Conservation (phyloP, 2,329 filamentous ascomycete genomes). For the Westerdykella aurantiaca region DNA sequence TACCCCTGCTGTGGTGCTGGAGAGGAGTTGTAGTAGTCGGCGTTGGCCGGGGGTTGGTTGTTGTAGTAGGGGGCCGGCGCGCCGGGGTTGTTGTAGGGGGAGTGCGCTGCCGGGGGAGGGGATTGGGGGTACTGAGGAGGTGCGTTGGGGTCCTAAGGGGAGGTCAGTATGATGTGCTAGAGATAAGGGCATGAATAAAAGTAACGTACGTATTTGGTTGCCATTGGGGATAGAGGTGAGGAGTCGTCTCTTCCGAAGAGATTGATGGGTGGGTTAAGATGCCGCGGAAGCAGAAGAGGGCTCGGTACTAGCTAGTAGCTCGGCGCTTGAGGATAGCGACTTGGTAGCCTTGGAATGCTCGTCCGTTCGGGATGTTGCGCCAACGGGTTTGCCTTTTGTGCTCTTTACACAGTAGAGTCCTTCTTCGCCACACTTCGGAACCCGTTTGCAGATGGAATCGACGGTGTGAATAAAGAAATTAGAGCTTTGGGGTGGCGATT, state of each 20-base stretch:
- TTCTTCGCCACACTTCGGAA: conserved; percentile 2
- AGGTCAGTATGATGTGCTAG: background rate
- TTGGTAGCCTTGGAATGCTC: too few species aligned
- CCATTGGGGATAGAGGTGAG: background rate
- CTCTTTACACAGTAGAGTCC: too few species aligned
- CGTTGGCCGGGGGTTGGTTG: conserved; percentile 12
- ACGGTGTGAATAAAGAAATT: background rate
- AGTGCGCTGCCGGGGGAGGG: conserved; percentile 28
- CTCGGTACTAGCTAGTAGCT: too few species aligned
- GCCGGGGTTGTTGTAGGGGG: conserved; percentile 16
- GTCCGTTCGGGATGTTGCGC: too few species aligned
- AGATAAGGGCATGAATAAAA: background rate
- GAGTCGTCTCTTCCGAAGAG: background rate
- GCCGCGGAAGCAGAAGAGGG: background rate
- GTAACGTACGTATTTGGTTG: too few species aligned
- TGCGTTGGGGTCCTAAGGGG: conserved; percentile 15
- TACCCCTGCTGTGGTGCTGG: conserved; percentile 9
- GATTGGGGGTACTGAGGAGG: conserved; percentile 32
- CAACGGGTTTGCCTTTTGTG: too few species aligned
- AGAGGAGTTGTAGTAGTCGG: conserved; percentile 15
- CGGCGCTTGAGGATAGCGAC: too few species aligned
- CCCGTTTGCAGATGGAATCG: background rate
- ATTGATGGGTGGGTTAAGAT: background rate
- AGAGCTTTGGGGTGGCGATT: background rate
- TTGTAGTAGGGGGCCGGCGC: conserved; percentile 16